Evolutionary conservation across 1,284 basidiomycete genomes (phyloP).

Genomic region (Boletus semigastroideus): DNA sequence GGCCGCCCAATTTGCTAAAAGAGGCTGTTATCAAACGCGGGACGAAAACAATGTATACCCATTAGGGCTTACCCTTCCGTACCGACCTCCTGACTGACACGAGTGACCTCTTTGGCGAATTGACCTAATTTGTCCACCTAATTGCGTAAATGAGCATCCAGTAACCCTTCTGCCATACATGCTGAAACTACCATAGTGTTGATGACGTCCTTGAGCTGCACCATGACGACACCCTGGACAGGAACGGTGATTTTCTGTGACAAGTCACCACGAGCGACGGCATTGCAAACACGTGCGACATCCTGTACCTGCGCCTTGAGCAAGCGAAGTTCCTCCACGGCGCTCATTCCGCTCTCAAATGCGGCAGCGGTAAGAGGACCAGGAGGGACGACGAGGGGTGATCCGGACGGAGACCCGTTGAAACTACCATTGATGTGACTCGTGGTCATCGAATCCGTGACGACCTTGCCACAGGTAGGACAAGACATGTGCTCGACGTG

Average conservation of each 20-base stretch:
- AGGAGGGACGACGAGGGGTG: constrained; percentile 55
- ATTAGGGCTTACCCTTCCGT: constrained; percentile 69
- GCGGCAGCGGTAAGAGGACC: constrained; percentile 58
- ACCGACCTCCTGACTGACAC: constrained; percentile 90
- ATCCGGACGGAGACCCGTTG: constrained; percentile 37
- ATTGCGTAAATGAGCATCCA: constrained; percentile 10
- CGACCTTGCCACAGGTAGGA: constrained; percentile 48
- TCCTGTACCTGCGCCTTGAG: constrained; percentile 85
- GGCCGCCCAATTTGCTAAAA: constrained; percentile 81
- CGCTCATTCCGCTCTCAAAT: constrained; percentile 61
- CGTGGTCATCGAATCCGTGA: constrained; percentile 40
- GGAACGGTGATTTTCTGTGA: constrained; percentile 96
- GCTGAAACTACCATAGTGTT: constrained; percentile 82
- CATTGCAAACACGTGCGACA: constrained; percentile 91
- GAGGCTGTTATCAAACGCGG: constrained; percentile 7
- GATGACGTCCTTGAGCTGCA: constrained; percentile 97
- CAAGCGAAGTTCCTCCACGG: constrained; percentile 73
- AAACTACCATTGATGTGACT: constrained; percentile 33
- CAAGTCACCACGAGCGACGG: constrained; percentile 92
- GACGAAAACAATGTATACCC: not conserved
- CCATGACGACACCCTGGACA: constrained; percentile 96
- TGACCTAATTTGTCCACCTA: constrained; percentile 77
- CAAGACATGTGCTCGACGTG: constrained; percentile 43
- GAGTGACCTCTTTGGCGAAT: constrained; percentile 83
- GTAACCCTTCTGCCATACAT: constrained; percentile 6